Percentiles rank a stretch among this genome's conserved stretches.
These are phyloP conservation scores for Trichophyton benhamiae DNA, from an alignment of 2,329 filamentous ascomycete species.

Conservation along the genomic window DNA sequence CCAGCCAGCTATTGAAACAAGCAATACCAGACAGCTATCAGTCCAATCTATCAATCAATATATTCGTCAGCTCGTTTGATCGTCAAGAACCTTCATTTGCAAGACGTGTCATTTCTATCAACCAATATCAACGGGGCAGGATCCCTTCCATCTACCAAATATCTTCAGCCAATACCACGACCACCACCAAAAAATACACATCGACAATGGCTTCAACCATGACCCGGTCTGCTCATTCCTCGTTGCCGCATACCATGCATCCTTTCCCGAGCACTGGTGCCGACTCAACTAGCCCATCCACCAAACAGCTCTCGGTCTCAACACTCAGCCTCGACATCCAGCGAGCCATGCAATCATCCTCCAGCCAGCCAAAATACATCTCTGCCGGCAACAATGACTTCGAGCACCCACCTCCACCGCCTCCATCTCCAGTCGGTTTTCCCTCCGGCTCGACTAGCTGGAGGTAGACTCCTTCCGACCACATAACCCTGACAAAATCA, in stretches of 20 bases:
- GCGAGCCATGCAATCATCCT: constrained; percentile 28
- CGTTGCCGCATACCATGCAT: constrained; percentile 4
- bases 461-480: not conserved
- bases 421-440: constrained; percentile 21
- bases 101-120: not conserved
- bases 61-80: not conserved
- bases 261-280: not conserved
- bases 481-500: not conserved
- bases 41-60: not conserved
- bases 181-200: not conserved
- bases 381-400: constrained; percentile 20
- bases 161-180: no score
- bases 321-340: constrained; percentile 29
- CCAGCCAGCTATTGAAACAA: not conserved
- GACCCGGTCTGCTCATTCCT: constrained; percentile 6
- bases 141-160: not conserved
- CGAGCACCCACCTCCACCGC: constrained; percentile 21
- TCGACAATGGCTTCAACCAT: constrained; percentile 1
- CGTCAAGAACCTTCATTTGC: not conserved
- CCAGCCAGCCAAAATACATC: constrained; percentile 22
- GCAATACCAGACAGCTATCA: no score
- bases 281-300: not conserved
- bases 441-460: not conserved
- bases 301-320: constrained; percentile 2
- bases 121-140: not conserved